Base-by-base conservation (phyloP, 148 eudicot genomes). In the Cornus kousa region DNA sequence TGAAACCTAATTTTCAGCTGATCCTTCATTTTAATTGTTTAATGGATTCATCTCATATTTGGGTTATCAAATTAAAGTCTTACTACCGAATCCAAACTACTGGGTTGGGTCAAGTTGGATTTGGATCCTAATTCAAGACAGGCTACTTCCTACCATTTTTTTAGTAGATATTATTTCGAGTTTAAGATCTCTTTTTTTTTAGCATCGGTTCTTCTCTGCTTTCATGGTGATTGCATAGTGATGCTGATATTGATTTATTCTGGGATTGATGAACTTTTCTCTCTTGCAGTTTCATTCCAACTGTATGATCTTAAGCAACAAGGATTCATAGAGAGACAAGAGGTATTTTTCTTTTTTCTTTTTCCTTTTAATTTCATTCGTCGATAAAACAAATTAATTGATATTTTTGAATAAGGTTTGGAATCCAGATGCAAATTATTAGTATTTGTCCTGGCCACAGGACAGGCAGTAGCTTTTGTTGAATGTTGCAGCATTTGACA, bases 281-380 rank as follows among this genome's bases (percentile, higher is more conserved):
- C 7, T 62, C 22, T 62, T 62, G 66, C 24, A 62, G 66, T 62
- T 62, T 62, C 66, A n/a, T 62, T 62, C 66, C 66, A 62, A 62
- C 66, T 62, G 66, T 62, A 62, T 62, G 66, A 62, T 62, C 66
- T 62, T 19, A 62, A 62, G 66, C 66, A 62, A 5, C 66, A 62
- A n/a, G 66, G 66, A n/a, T 62, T 62, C 23, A 62, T 62, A 62
- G 66, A 62, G 66, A 62, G 66, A 62, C 66, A 86, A 65, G 86
- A 86, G 86, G 88, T 86, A 81, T 40, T 43, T 43, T 19, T 74
- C 16, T 11, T 79, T 67, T 0, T 67, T 65, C 7, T 37, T 5
- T 22, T 48, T 16, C 0, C 19, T 57, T 72, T 53, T 14, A 2
- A 1, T 55, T 28, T 20, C 37, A 35, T 12, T 55, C 55, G 7